Evolutionary conservation across 2,329 filamentous ascomycete genomes (phyloP), one percentile per base, ranked within the genome.

Genomic region (Neopestalotiopsis sp.): DNA sequence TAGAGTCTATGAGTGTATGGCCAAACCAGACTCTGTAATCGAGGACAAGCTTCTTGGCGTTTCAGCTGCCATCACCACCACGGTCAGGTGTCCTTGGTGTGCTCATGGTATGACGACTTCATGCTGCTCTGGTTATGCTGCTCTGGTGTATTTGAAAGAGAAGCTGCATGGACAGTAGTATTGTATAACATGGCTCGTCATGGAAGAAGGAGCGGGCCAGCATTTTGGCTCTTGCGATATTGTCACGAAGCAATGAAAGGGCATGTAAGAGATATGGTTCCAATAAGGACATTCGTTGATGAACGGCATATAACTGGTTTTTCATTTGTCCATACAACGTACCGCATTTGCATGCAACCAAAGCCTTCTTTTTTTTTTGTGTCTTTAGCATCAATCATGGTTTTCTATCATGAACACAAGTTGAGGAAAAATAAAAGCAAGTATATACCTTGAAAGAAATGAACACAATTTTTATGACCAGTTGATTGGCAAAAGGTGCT

Each of bases 41-140:
- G 83, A 85, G 66, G 85, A 87, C 63, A 82, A 82, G 67, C 78
- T 80, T 38, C 78, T 85, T 5, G 87, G 87, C 0, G 87, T 89
- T 58, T 84, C 84, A 57, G 88, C 88, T 1, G 81, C 86, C 6
- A 84, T 90, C 59, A 88, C 85, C 9, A 90, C 89, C 71, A 88
- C 86, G 75, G 88, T 92, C 32, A 88, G 87, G 72, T 93, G 91
- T 76, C 90, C 90, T 9, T 93, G 91, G 91, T 94, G 91, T 77
- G 83, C 83, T 58, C 91, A 94, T 80, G 86, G 87, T 64, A 93
- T 94, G 91, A 90, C 84, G 72, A 90, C 86, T 14, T 82, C 80
- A 69, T 94, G 91, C 79, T 94, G 91, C 76, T 86, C 90, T 12
- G 91, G 90, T 7, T 91, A 91, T 80, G 88, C 89, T 12, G 89